Base-by-base conservation (phyloP, 2,329 filamentous ascomycete genomes). In the Diplodia sapinea region DNA sequence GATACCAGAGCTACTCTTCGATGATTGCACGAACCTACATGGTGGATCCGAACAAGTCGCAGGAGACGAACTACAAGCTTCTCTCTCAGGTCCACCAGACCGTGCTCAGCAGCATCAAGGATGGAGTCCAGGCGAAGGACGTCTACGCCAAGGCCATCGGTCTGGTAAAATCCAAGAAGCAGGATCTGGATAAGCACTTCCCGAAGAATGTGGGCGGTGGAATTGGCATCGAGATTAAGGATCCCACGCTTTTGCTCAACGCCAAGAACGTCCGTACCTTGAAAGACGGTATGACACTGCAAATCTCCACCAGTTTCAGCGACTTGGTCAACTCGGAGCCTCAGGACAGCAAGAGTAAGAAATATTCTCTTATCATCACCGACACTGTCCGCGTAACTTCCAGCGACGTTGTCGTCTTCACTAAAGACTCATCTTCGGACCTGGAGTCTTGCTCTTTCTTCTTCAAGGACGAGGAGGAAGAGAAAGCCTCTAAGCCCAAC, bases 201-300 rank as follows among this genome's bases (percentile, higher is more conserved):
- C 82, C 94, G 54, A 97, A 96, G 81, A 96, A 92, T 71, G 89
- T 98, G 47, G 95, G 95, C 59, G 92, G 90, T 73, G 94, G 93
- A 57, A 92, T 99, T 73, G 96, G 95, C 70, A 92, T 98, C 52
- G 96, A 99, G 82, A 91, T 91, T 71, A 89, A 91, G 73, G 95
- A 99, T 76, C 82, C 86, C 2, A 94, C 93, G 4, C 86, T 99
- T 69, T 80, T 95, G 2, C 83, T 99, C 47, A 98, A 93, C 74
- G 91, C 85, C 69, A 99, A 99, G 82, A 98, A 94, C 77, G 85
- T 83, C 33, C 88, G 94, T 63, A 86, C 87, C 5, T 82, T 99
- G 68, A 96, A 94, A 79, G 96, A 98, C 75, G 96, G 96, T 71
- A 99, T 99, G 95, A 99, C 95, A 0, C 85, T 99, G 13, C 91